Percentiles rank a stretch among this genome's conserved stretches.
Evolutionary conservation across 768 basidiomycete species (phyloP).

Genomic region (Boletus fagicola): DNA sequence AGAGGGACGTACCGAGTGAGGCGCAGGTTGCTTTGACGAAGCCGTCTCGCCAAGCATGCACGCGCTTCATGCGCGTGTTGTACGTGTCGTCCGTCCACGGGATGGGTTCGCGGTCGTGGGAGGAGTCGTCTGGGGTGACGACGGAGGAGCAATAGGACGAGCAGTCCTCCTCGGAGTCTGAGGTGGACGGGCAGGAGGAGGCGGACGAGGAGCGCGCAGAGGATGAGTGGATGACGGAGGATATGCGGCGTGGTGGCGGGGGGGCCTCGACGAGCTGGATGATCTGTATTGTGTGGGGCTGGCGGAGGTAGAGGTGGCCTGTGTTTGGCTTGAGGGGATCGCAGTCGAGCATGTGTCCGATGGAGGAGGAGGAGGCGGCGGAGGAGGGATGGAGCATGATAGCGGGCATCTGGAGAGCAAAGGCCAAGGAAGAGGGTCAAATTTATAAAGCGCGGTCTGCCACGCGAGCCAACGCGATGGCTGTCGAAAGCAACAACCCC

Average conservation of each 20-base stretch:
- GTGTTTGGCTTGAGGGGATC: slow-evolving; percentile 36
- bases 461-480: slow-evolving; percentile 29
- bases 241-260: slow-evolving; percentile 48
- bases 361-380: slow-evolving; percentile 22
- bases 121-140: slow-evolving; percentile 39
- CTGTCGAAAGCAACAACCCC: slow-evolving; percentile 8
- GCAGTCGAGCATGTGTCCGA: slow-evolving; percentile 27
- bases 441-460: slow-evolving; percentile 25
- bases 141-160: slow-evolving; percentile 76
- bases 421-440: slow-evolving; percentile 6
- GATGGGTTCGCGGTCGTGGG: slow-evolving; percentile 22
- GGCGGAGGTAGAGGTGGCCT: slow-evolving; percentile 46
- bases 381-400: slow-evolving; percentile 28
- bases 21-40: slow-evolving; percentile 45
- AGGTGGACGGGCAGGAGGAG: slow-evolving; percentile 38
- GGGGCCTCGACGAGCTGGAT: slow-evolving; percentile 70
- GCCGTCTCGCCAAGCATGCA: slow-evolving; percentile 69
- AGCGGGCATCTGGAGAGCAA: slow-evolving; percentile 18
- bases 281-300: slow-evolving; percentile 56
- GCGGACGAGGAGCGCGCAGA: slow-evolving; percentile 40
- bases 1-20: slow-evolving; percentile 39
- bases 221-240: slow-evolving; percentile 35
- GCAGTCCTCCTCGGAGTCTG: slow-evolving; percentile 43
- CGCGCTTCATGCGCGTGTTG: slow-evolving; percentile 57
- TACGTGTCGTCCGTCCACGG: slow-evolving; percentile 49